A percentile compares a stretch with the other conserved stretches of the same genome.
phyloP scores from a whole-genome alignment of 2,329 filamentous ascomycete genomes.

The Aspergillus spinulosporus region DNA sequence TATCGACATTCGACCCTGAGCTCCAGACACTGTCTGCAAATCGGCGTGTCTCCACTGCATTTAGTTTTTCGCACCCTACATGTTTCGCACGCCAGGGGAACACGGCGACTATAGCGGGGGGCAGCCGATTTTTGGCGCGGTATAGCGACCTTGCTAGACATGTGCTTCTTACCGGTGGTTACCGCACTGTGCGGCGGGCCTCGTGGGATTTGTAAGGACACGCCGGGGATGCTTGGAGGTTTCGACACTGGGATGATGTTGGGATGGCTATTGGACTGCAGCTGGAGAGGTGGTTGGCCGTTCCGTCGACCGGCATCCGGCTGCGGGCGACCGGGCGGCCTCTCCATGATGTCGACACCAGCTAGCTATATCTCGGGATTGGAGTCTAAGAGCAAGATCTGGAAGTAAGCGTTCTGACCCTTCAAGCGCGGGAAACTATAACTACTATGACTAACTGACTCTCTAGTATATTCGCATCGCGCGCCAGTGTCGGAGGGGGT shows the following conservation, averaged over 20 bases:
- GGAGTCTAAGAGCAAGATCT: not conserved
- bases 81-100: constrained; percentile 44
- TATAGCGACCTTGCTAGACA: constrained; percentile 32
- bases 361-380: not conserved
- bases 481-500: not conserved
- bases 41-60: constrained; percentile 45
- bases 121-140: constrained; percentile 27
- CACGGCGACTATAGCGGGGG: constrained; percentile 29
- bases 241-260: constrained; percentile 16
- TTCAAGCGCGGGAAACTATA: not conserved
- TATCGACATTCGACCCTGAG: constrained; percentile 41
- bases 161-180: constrained; percentile 17
- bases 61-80: constrained; percentile 46
- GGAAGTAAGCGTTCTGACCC: not conserved
- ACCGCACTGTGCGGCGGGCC: constrained; percentile 9
- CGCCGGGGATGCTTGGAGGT: constrained; percentile 8
- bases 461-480: constrained; percentile 3
- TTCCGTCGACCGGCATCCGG: constrained; percentile 9
- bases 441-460: not conserved
- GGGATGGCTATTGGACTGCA: constrained; percentile 8
- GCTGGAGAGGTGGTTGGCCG: constrained; percentile 15
- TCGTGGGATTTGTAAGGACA: constrained; percentile 7
- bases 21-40: constrained; percentile 44
- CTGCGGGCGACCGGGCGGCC: constrained; percentile 17
- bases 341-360: constrained; percentile 16